Conservation (phyloP, 202 grass and related monocot species). For the Hordeum pubiflorum region DNA sequence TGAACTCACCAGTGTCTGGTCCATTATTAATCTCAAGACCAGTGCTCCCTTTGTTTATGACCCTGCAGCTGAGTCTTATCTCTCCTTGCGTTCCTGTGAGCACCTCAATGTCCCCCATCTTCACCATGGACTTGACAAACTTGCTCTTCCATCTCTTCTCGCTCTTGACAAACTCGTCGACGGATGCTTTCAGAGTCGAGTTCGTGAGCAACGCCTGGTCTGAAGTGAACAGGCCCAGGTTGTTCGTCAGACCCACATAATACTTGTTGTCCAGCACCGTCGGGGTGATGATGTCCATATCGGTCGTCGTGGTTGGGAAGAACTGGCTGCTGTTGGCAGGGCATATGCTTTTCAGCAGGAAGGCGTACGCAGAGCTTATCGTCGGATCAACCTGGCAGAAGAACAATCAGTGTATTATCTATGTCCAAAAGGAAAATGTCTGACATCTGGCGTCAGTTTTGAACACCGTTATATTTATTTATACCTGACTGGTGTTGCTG, state of each 20-base stretch:
- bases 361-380: constrained; percentile 38
- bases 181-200: constrained; percentile 41
- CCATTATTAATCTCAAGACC: not conserved
- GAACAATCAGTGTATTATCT: not conserved
- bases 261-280: constrained; percentile 61
- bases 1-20: not conserved
- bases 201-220: constrained; percentile 65
- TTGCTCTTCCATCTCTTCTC: constrained; percentile 47
- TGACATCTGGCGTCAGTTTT: not conserved
- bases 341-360: constrained; percentile 26
- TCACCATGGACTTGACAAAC: constrained; percentile 63
- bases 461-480: not conserved
- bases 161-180: constrained; percentile 44
- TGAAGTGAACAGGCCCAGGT: constrained; percentile 39
- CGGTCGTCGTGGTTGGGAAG: constrained; percentile 33
- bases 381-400: constrained; percentile 22
- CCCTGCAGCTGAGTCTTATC: constrained; percentile 68
- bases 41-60: constrained; percentile 44
- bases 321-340: constrained; percentile 36
- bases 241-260: constrained; percentile 43
- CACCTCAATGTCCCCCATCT: constrained; percentile 69
- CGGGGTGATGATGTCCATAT: constrained; percentile 57
- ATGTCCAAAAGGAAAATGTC: not conserved
- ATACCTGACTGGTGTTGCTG: not conserved
- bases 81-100: constrained; percentile 64